A percentile compares a stretch with the other conserved stretches of the same genome.
phyloP scores from a whole-genome alignment of 352 stramenopile species.

The Phytopythium delawarense region DNA sequence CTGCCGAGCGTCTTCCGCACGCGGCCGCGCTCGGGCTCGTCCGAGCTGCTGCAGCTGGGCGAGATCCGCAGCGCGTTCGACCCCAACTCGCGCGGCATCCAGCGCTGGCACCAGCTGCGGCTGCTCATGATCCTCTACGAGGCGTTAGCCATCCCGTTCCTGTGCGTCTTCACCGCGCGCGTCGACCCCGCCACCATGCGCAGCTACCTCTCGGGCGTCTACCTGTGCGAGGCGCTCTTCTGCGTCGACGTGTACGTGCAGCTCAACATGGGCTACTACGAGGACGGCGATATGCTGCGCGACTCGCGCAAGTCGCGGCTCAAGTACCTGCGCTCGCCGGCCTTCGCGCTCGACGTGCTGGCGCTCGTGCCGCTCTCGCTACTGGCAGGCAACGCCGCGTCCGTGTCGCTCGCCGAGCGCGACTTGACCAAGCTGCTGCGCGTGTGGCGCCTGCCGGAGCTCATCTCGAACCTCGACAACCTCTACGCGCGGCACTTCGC shows the following conservation, averaged over 20 bases:
- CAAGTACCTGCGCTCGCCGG: constrained; percentile 56
- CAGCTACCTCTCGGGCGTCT: constrained; percentile 30
- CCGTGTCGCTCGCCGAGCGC: constrained; percentile 21
- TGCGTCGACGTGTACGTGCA: constrained; percentile 63
- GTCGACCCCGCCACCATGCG: constrained; percentile 5
- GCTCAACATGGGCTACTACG: constrained; percentile 71
- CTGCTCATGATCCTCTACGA: constrained; percentile 54
- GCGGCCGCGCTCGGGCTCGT: constrained; percentile 36
- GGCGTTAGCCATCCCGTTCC: constrained; percentile 38
- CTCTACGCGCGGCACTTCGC: constrained; percentile 62
- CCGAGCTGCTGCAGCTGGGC: constrained; percentile 36
- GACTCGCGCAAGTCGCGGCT: constrained; percentile 47
- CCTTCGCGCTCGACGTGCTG: constrained; percentile 46
- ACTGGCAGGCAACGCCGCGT: constrained; percentile 11
- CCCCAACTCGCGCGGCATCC: constrained; percentile 46
- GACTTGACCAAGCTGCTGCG: constrained; percentile 60
- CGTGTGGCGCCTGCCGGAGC: constrained; percentile 36
- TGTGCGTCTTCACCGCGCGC: constrained; percentile 28
- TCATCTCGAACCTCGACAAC: constrained; percentile 58
- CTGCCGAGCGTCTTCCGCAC: constrained; percentile 23
- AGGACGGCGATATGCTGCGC: constrained; percentile 61
- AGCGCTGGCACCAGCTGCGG: constrained; percentile 47
- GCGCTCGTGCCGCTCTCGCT: constrained; percentile 49
- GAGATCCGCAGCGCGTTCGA: constrained; percentile 63
- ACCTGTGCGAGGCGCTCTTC: constrained; percentile 58